phyloP scores from a whole-genome alignment of 768 basidiomycete species.

The Tricholoma furcatifolium region DNA sequence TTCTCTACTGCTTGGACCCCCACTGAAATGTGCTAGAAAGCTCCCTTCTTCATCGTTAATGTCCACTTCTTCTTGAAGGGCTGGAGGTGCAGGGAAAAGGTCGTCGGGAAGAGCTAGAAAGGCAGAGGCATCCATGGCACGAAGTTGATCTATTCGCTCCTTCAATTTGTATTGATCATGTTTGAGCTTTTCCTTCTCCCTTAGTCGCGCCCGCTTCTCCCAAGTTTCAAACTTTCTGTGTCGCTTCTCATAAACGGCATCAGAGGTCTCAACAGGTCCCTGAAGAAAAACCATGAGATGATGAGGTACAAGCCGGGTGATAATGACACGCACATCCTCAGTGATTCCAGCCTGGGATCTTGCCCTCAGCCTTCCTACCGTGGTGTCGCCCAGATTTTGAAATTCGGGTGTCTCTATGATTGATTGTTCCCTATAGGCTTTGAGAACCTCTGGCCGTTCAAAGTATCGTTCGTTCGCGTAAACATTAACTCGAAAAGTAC shows the following conservation, averaged over 20 bases:
- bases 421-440: slow-evolving; percentile 65
- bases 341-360: slow-evolving; percentile 38
- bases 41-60: slow-evolving; percentile 25
- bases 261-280: slow-evolving; percentile 72
- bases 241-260: slow-evolving; percentile 76
- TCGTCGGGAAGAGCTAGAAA: slow-evolving; percentile 64
- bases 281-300: slow-evolving; percentile 10
- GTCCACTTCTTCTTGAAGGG: slow-evolving; percentile 20
- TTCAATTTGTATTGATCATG: slow-evolving; percentile 91
- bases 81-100: slow-evolving; percentile 48
- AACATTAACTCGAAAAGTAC: slow-evolving; percentile 47
- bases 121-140: slow-evolving; percentile 66
- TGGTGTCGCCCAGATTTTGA: slow-evolving; percentile 42
- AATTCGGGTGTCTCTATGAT: slow-evolving; percentile 81
- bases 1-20: slow-evolving; percentile 43
- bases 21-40: slow-evolving; percentile 37
- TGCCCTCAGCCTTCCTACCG: slow-evolving; percentile 66
- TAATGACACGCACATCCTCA: slow-evolving; percentile 61
- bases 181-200: slow-evolving; percentile 90
- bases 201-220: slow-evolving; percentile 80
- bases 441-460: slow-evolving; percentile 72
- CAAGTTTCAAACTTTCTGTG: slow-evolving; percentile 86
- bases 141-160: slow-evolving; percentile 83
- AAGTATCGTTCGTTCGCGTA: slow-evolving; percentile 73
- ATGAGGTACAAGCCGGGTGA: not conserved